Evolutionary conservation across 495 filamentous ascomycete genomes (phyloP).

Genomic region (Tetracladium setigerum): DNA sequence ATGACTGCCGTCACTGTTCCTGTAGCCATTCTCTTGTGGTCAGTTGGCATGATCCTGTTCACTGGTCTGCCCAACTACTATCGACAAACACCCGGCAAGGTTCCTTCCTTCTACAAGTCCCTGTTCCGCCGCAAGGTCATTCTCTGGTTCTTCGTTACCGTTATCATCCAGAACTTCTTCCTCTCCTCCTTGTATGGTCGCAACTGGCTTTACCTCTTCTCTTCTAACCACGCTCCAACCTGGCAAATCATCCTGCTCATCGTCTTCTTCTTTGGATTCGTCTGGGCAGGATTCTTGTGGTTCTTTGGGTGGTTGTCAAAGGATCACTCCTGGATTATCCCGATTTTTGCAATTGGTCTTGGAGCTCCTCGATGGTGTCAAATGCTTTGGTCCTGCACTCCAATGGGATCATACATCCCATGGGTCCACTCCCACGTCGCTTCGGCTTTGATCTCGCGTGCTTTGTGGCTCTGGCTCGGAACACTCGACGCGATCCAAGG

Average conservation of each 20-base stretch:
- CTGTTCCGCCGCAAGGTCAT: conserved; percentile 52
- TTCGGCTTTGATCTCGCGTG: conserved; percentile 44
- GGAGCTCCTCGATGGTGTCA: conserved; percentile 58
- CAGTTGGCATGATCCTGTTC: conserved; percentile 43
- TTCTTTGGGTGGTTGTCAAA: conserved; percentile 42
- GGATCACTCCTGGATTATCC: conserved; percentile 55
- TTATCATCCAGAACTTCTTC: conserved; percentile 62
- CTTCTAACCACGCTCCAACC: conserved; percentile 38
- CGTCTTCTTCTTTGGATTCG: conserved; percentile 48
- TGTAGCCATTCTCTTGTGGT: conserved; percentile 43
- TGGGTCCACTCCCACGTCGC: conserved; percentile 43
- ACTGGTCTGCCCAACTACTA: conserved; percentile 58
- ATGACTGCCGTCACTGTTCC: conserved; percentile 39
- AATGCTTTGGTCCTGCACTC: conserved; percentile 54
- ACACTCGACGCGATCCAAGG: conserved; percentile 55
- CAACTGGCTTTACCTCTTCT: conserved; percentile 52
- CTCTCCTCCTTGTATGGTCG: conserved; percentile 54
- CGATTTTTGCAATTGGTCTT: conserved; percentile 59
- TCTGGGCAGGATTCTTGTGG: conserved; percentile 45
- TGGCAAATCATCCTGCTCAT: conserved; percentile 48
- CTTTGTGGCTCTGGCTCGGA: conserved; percentile 60
- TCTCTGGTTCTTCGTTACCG: conserved; percentile 52
- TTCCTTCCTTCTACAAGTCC: conserved; percentile 53
- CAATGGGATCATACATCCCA: conserved; percentile 51
- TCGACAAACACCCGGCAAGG: conserved; percentile 56